Conservation (phyloP, 2,329 filamentous ascomycete genomes). For the Bipolaris victoriae region DNA sequence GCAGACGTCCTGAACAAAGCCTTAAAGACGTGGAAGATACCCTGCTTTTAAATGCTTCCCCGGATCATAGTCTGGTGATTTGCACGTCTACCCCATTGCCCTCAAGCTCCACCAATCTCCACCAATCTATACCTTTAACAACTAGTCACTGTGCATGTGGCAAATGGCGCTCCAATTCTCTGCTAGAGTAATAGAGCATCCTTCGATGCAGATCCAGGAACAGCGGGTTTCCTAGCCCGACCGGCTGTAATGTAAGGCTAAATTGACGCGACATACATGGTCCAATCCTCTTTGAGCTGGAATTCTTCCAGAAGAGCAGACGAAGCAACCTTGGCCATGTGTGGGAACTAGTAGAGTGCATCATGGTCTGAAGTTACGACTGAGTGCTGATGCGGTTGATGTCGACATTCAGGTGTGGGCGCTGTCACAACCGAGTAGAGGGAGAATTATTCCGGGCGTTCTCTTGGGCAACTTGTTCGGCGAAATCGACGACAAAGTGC, state of each 20-base stretch:
- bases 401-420: not conserved
- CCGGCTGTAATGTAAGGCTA: slow-evolving; percentile 44
- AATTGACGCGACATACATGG: slow-evolving; percentile 22
- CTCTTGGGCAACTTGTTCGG: not conserved
- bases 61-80: slow-evolving; percentile 11
- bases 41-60: slow-evolving; percentile 20
- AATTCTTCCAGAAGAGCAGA: slow-evolving; percentile 26
- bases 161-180: slow-evolving; percentile 9
- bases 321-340: slow-evolving; percentile 18
- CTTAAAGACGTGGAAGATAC: slow-evolving; percentile 12
- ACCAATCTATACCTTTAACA: slow-evolving; percentile 27
- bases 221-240: slow-evolving; percentile 5
- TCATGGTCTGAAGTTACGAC: slow-evolving; percentile 2
- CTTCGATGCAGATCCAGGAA: slow-evolving; percentile 12
- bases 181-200: slow-evolving; percentile 3
- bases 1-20: slow-evolving; percentile 15
- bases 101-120: not conserved
- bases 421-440: not conserved
- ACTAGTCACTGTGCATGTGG: slow-evolving; percentile 18
- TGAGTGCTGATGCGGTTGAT: slow-evolving; percentile 12
- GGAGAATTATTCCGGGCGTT: slow-evolving; percentile 36
- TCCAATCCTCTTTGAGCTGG: slow-evolving; percentile 16
- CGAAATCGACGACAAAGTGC: not conserved
- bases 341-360: not conserved
- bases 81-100: slow-evolving; percentile 15